Evolutionary conservation across 164 flowering plant species (phyloP), one percentile per base, ranked within the genome.

Genomic region (Paratinospora sagittata): DNA sequence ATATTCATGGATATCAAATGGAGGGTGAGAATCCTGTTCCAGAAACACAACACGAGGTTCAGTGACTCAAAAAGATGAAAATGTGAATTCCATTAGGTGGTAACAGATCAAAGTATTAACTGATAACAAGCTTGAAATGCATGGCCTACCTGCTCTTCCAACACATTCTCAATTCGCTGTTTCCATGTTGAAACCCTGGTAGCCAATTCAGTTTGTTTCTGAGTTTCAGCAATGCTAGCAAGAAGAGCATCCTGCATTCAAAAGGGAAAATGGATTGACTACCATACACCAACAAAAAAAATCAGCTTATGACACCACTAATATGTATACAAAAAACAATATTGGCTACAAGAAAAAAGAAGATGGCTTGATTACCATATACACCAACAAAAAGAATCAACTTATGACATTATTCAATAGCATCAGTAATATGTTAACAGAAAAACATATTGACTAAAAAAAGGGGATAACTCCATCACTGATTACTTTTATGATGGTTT

Each of bases 181-280:
- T 93, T 93, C 99, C 99, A 96, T n/a, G 95, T 81, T 27, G 94
- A 84, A 70, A 96, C 98, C 63, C 95, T 86, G 65, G 92, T 80
- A 73, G 97, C 98, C 83, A 96, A 69, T 81, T 87, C 97, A 26
- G 86, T 86, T 77, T 96, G 98, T 70, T 83, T 89, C 84, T 93
- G 96, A 63, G 82, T 81, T 82, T 91, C 97, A 76, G 91, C 88
- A 70, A 93, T 86, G 70, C 81, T 92, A 62, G 91, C 90, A 78
- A 92, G 95, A 30, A 96, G 91, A 67, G 93, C 84, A 83, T 96
- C 97, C 99, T 95, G 76, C 66, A 73, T 13, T 27, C 45, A 69
- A 17, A 27, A 65, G 24, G 13, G 16, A 67, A 65, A 13, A 67
- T n/a, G 30, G 47, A 49, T 79, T 41, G 73, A 27, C 33, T 17